Conservation (phyloP, 2,329 filamentous ascomycete genomes). For the Monosporascus sp. region DNA sequence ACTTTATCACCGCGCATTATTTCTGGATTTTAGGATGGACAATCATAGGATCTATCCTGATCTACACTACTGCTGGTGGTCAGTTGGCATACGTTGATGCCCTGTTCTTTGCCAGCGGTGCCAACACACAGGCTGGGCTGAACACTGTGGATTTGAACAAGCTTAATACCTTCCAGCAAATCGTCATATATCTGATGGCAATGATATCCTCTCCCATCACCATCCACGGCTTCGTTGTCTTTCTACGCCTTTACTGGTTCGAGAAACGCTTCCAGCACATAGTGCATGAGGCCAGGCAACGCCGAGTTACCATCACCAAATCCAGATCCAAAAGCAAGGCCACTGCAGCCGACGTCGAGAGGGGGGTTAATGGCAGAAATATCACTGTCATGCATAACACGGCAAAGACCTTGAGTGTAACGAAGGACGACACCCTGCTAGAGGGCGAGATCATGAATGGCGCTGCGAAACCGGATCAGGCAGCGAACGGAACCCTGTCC, state of each 20-base stretch:
- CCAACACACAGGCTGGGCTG: constrained; percentile 86
- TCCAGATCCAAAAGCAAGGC: constrained; percentile 47
- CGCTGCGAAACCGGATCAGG: constrained; percentile 15
- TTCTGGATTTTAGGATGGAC: constrained; percentile 72
- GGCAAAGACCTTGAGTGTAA: constrained; percentile 49
- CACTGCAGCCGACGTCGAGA: constrained; percentile 47
- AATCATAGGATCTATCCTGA: constrained; percentile 69
- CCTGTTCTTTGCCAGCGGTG: constrained; percentile 79
- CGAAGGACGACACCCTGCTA: constrained; percentile 55
- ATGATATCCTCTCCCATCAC: constrained; percentile 79
- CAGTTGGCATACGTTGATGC: constrained; percentile 76
- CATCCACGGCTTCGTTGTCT: constrained; percentile 81
- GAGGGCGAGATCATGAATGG: constrained; percentile 33
- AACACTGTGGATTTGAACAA: constrained; percentile 71
- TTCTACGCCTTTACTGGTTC: constrained; percentile 94
- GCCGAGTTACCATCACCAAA: constrained; percentile 60
- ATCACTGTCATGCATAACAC: constrained; percentile 62
- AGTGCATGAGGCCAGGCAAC: constrained; percentile 63
- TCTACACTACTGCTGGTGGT: constrained; percentile 58
- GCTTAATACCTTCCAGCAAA: constrained; percentile 67
- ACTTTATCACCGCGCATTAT: constrained; percentile 80
- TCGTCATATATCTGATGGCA: constrained; percentile 65
- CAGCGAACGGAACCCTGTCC: constrained; percentile 9
- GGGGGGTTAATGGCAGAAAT: constrained; percentile 58
- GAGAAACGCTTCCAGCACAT: constrained; percentile 90